Percentiles rank a stretch among this genome's conserved stretches.
These are phyloP conservation scores for Ottelia alismoides DNA, from an alignment of 106 monocot species.

Conservation along the genomic window DNA sequence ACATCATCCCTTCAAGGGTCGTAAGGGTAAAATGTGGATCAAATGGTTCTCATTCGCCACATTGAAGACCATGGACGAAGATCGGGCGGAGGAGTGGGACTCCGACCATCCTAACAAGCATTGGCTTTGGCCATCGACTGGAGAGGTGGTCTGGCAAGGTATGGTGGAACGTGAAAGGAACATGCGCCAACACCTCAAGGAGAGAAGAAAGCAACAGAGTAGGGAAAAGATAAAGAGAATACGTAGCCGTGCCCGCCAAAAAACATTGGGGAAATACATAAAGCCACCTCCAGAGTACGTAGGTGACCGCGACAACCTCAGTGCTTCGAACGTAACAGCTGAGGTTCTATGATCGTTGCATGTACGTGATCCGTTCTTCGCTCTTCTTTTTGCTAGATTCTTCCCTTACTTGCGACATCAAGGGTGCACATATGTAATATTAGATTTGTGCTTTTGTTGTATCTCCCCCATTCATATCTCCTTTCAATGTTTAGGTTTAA, in stretches of 20 bases:
- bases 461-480: no score
- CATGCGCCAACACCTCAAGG: conserved; percentile 51
- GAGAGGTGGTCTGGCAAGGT: conserved; percentile 94
- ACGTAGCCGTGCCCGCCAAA: conserved; percentile 61
- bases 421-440: no score
- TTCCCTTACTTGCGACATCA: no score
- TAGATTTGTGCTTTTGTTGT: no score
- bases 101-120: conserved; percentile 27
- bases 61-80: conserved; percentile 93
- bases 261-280: conserved; percentile 79
- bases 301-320: conserved; percentile 32
- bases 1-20: conserved; percentile 43
- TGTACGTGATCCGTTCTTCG: no score
- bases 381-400: neutral
- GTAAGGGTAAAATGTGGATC: conserved; percentile 74
- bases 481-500: no score
- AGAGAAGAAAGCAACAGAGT: conserved; percentile 46
- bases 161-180: conserved; percentile 61
- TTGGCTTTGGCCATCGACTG: conserved; percentile 87
- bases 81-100: conserved; percentile 79
- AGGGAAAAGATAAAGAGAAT: conserved; percentile 85
- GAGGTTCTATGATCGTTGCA: no score
- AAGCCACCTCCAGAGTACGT: conserved; percentile 52
- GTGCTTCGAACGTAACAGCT: no score
- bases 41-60: conserved; percentile 70